Percentiles rank a stretch among this genome's conserved stretches.
phyloP scores from a whole-genome alignment of 108 stramenopile genomes.

The Aurantiochytrium sp. region DNA sequence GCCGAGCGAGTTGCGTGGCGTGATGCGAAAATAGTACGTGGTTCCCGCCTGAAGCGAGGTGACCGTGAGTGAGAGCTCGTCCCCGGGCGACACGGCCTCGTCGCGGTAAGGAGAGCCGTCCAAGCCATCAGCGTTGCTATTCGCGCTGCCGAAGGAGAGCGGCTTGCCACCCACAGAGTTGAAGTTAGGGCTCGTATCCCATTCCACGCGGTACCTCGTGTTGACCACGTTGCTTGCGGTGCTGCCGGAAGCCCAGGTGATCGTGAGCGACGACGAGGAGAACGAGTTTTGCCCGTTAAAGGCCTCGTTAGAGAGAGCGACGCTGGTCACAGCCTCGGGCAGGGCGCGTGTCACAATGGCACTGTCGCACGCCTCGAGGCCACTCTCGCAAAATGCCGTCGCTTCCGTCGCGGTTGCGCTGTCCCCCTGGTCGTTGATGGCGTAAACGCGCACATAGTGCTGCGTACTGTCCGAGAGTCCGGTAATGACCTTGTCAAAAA shows the following conservation, averaged over 20 bases:
- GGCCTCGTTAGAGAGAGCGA: background rate
- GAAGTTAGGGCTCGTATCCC: slow-evolving; percentile 52
- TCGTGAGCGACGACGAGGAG: slow-evolving; percentile 42
- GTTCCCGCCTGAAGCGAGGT: slow-evolving; percentile 7
- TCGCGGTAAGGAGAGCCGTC: background rate
- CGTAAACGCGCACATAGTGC: slow-evolving; percentile 56
- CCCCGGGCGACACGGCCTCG: background rate
- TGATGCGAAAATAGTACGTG: slow-evolving; percentile 45
- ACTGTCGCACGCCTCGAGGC: background rate
- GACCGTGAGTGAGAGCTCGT: background rate
- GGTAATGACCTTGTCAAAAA: slow-evolving; percentile 42
- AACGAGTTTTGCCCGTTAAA: slow-evolving; percentile 42
- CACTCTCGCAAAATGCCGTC: background rate
- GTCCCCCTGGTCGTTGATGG: slow-evolving; percentile 49
- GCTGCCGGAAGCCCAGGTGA: slow-evolving; percentile 49
- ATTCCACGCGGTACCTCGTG: slow-evolving; percentile 53
- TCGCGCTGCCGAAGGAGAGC: background rate
- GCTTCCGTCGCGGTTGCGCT: slow-evolving; percentile 31
- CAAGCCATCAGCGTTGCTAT: background rate
- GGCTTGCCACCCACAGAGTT: background rate
- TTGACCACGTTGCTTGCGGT: slow-evolving; percentile 53
- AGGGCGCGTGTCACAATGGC: background rate
- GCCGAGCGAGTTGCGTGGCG: slow-evolving; percentile 61
- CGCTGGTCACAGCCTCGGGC: background rate
- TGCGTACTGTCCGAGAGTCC: slow-evolving; percentile 47